Conservation (phyloP, 768 basidiomycete species). For the Hirschioporus abietinus region DNA sequence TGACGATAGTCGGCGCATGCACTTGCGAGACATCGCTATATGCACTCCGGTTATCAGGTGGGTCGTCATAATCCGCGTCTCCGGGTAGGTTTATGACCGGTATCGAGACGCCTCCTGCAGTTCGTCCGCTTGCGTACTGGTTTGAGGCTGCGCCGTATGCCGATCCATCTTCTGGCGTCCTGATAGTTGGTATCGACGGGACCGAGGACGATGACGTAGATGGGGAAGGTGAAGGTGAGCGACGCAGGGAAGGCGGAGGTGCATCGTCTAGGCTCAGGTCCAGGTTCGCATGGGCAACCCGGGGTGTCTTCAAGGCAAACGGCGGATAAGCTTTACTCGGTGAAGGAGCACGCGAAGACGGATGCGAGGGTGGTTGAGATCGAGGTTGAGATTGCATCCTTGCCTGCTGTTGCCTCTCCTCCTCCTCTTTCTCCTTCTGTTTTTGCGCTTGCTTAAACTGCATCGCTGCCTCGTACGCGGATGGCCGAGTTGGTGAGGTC, state of each 20-base stretch:
- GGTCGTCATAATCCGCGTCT: not conserved
- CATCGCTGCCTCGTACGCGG: slow-evolving; percentile 4
- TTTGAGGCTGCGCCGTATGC: not conserved
- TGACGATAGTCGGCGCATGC: not conserved
- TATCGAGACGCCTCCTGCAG: not conserved
- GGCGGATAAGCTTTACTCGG: not conserved
- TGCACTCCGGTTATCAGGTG: not conserved
- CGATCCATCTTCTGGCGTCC: not conserved
- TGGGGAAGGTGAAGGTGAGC: slow-evolving; percentile 26
- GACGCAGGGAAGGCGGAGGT: slow-evolving; percentile 36
- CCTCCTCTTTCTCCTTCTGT: slow-evolving; percentile 5
- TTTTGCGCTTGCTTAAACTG: not conserved
- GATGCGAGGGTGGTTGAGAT: not conserved
- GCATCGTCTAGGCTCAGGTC: slow-evolving; percentile 37
- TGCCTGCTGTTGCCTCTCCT: not conserved
- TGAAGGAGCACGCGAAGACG: slow-evolving; percentile 3
- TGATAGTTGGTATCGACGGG: not conserved
- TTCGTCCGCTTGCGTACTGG: not conserved
- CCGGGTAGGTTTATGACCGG: not conserved
- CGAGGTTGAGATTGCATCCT: not conserved
- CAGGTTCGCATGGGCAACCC: slow-evolving; percentile 9
- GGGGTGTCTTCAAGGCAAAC: slow-evolving; percentile 1
- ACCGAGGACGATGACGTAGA: slow-evolving; percentile 1
- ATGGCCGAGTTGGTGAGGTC: slow-evolving; percentile 1
- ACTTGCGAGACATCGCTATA: not conserved